Base-by-base conservation (phyloP, 192 early-diverging fungal genomes). In the Phycomyces blakesleeanus region DNA sequence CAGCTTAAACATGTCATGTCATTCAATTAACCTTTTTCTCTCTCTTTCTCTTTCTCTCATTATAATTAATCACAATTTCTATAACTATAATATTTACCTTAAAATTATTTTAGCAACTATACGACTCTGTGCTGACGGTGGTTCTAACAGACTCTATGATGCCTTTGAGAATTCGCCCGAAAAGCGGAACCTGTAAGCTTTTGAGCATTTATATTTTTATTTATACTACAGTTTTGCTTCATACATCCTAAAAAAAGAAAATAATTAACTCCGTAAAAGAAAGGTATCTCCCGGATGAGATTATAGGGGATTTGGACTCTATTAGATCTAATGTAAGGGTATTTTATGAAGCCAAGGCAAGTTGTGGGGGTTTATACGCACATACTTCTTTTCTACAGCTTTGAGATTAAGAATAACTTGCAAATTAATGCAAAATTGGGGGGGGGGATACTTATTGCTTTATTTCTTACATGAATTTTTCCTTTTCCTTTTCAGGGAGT, bases 261-360 rank as follows among this genome's bases (percentile, higher is more conserved):
- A 21, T 20, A n/a, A n/a, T 58, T 42, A 39, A 21, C n/a, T n/a
- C n/a, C n/a, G n/a, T 5, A 29, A 3, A 47, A n/a, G 0, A 44
- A 44, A 88, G 88, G 54, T 91, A 78, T 61, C 55, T 93, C 11
- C 95, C 95, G 24, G 77, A 93, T 66, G 81, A 74, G 34, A 89
- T 98, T 41, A 78, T 81, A 51, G 94, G 94, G 12, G 96, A 96
- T 76, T 66, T 96, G 21, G 94, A 96, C 71, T 96, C 94, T 22
- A 59, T 94, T 15, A 72, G 76, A 16, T 54, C 73, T 40, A 72
- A 81, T 21, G 85, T 89, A 12, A 73, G 72, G 34, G 63, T 75
- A 0, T 93, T 84, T 73, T 98, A 94, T 71, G 55, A 61, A 37
- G 74, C 78, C 10, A 66, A 82, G 63, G 83, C 85, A 68, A 40